Percentiles rank a stretch among this genome's conserved stretches.
phyloP scores from a whole-genome alignment of 176 grass and related monocot species.

The Typha latifolia region DNA sequence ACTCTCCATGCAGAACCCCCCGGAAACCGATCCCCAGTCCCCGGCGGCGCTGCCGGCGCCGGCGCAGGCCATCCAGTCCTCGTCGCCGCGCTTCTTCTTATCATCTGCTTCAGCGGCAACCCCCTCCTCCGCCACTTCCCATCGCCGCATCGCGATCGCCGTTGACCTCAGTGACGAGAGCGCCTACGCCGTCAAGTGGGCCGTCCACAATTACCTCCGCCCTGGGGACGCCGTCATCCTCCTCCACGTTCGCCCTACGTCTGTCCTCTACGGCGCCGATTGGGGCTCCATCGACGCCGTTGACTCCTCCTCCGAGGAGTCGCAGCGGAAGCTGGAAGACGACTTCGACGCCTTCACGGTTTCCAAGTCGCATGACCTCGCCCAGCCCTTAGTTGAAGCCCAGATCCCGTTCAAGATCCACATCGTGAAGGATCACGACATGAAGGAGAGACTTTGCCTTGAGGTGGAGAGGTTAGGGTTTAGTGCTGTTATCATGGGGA shows the following conservation, averaged over 20 bases:
- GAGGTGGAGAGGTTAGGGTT: slow-evolving; percentile 72
- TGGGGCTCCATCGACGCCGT: slow-evolving; percentile 58
- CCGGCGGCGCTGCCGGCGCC: slow-evolving; percentile 13
- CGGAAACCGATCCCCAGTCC: too few relatives aligned
- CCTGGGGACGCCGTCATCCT: slow-evolving; percentile 82
- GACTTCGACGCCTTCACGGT: slow-evolving; percentile 82
- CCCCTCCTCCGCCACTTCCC: slow-evolving; percentile 16
- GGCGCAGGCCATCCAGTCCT: slow-evolving; percentile 39
- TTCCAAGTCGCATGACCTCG: slow-evolving; percentile 71
- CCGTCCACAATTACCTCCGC: slow-evolving; percentile 90
- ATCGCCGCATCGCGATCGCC: slow-evolving; percentile 85
- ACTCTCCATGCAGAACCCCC: too few relatives aligned
- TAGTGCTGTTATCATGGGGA: slow-evolving; percentile 87
- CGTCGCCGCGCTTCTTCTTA: slow-evolving; percentile 59
- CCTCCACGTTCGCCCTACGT: slow-evolving; percentile 77
- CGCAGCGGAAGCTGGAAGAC: slow-evolving; percentile 59
- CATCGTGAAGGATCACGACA: slow-evolving; percentile 94
- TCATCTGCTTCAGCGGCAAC: slow-evolving; percentile 31
- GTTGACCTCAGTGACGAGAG: slow-evolving; percentile 95
- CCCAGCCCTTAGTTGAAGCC: slow-evolving; percentile 66
- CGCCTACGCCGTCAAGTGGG: slow-evolving; percentile 80
- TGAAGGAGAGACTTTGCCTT: slow-evolving; percentile 94
- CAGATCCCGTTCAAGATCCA: slow-evolving; percentile 91
- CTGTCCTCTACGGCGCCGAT: slow-evolving; percentile 79
- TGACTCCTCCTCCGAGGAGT: slow-evolving; percentile 32